These are phyloP conservation scores for Hypoxylon sp. DNA, from an alignment of 2,329 filamentous ascomycete species.

Conservation along the genomic window DNA sequence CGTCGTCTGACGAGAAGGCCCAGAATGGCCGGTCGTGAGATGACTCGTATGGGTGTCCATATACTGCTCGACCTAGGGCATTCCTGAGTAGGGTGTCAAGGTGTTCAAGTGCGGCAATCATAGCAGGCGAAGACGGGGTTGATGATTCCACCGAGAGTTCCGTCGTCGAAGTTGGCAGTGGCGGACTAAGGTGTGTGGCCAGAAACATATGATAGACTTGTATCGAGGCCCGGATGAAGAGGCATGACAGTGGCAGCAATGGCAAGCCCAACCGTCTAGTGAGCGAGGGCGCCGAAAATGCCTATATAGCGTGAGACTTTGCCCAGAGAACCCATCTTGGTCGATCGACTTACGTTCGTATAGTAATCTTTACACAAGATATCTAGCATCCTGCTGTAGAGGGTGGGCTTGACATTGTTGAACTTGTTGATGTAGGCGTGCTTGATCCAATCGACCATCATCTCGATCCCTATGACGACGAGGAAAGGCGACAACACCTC, in stretches of 20 bases:
- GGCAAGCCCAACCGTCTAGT: conserved; percentile 91
- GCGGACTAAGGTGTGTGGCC: conserved; percentile 83
- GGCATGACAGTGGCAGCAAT: conserved; percentile 90
- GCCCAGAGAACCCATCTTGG: background rate
- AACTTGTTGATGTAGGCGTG: conserved; percentile 99
- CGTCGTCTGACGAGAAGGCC: conserved; percentile 75
- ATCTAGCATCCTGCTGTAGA: conserved; percentile 92
- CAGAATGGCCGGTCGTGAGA: conserved; percentile 60
- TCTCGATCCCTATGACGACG: conserved; percentile 94
- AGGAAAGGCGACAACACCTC: conserved; percentile 94
- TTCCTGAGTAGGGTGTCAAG: conserved; percentile 83
- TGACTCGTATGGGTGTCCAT: conserved; percentile 66
- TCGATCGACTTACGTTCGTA: conserved; percentile 74
- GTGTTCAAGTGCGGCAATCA: conserved; percentile 81
- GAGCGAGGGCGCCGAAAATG: conserved; percentile 90
- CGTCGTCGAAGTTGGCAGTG: conserved; percentile 74
- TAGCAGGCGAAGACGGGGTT: conserved; percentile 75
- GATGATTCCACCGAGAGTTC: conserved; percentile 74
- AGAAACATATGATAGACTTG: conserved; percentile 99
- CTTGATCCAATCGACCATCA: conserved; percentile 96
- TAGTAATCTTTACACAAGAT: conserved; percentile 98
- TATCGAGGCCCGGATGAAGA: conserved; percentile 93
- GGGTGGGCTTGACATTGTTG: conserved; percentile 92
- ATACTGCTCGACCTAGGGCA: conserved; percentile 80
- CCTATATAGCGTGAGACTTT: conserved; percentile 61